Evolutionary conservation across 2,329 filamentous ascomycete genomes (phyloP).

Genomic region (Neospermospora avenae): DNA sequence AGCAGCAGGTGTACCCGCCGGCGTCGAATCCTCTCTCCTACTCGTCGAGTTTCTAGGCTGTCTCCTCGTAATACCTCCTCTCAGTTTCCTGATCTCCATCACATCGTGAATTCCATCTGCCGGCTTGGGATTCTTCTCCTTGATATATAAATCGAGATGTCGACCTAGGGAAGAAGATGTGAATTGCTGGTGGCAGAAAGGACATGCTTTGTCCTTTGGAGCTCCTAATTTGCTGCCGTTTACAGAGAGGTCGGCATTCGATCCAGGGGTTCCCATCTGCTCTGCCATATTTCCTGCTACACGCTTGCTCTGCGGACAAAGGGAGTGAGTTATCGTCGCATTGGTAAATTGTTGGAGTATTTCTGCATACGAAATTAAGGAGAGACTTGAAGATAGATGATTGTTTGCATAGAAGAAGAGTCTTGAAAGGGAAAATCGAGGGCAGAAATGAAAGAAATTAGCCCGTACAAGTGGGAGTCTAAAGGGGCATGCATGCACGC

Average conservation of each 20-base stretch:
- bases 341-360: conserved; percentile 13
- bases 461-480: conserved; percentile 8
- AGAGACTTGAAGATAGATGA: background rate
- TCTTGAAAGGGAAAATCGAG: conserved; percentile 5
- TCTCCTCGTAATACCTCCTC: conserved; percentile 81
- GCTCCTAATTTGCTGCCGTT: conserved; percentile 31
- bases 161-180: conserved; percentile 91
- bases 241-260: conserved; percentile 33
- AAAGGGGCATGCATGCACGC: conserved; percentile 20
- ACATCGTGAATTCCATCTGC: conserved; percentile 87
- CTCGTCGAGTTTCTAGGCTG: conserved; percentile 66
- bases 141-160: conserved; percentile 92
- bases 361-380: background rate
- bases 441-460: conserved; percentile 3
- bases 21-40: conserved; percentile 56
- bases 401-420: background rate
- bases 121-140: conserved; percentile 85
- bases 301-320: conserved; percentile 9
- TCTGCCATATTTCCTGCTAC: conserved; percentile 31
- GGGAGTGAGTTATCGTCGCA: conserved; percentile 24
- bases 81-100: conserved; percentile 78
- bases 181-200: conserved; percentile 84
- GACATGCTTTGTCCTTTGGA: conserved; percentile 80
- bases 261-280: conserved; percentile 35
- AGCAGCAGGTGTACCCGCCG: conserved; percentile 48